Conservation (phyloP, 768 basidiomycete genomes). For the Agaricus subrufescens region DNA sequence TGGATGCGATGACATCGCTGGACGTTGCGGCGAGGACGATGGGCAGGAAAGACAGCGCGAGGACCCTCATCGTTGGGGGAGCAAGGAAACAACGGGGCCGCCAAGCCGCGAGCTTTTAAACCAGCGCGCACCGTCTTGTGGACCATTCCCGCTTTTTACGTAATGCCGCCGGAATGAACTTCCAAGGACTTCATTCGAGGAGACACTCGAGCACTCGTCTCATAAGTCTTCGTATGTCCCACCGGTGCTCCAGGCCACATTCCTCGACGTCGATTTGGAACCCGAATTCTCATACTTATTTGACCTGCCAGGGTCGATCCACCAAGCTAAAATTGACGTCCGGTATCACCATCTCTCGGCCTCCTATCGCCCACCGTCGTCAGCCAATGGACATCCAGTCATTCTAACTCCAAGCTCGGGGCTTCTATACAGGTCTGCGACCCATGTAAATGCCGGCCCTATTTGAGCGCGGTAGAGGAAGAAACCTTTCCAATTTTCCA, state of each 20-base stretch:
- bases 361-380: no score
- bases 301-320: neutral
- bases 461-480: neutral
- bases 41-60: constrained; percentile 5
- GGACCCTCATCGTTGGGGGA: constrained; percentile 4
- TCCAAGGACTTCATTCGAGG: no score
- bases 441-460: neutral
- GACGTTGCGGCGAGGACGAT: constrained; percentile 1
- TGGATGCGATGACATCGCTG: neutral
- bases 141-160: neutral
- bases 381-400: no score
- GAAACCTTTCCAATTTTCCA: neutral
- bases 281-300: neutral
- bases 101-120: neutral
- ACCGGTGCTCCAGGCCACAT: neutral
- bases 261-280: neutral
- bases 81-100: neutral
- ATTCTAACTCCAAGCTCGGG: no score
- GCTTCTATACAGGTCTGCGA: neutral
- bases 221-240: no score
- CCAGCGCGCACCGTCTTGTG: neutral
- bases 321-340: neutral
- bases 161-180: neutral
- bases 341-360: neutral
- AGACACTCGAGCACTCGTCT: no score